phyloP scores from a whole-genome alignment of 257 asterid genomes.

The Penstemon eatonii region DNA sequence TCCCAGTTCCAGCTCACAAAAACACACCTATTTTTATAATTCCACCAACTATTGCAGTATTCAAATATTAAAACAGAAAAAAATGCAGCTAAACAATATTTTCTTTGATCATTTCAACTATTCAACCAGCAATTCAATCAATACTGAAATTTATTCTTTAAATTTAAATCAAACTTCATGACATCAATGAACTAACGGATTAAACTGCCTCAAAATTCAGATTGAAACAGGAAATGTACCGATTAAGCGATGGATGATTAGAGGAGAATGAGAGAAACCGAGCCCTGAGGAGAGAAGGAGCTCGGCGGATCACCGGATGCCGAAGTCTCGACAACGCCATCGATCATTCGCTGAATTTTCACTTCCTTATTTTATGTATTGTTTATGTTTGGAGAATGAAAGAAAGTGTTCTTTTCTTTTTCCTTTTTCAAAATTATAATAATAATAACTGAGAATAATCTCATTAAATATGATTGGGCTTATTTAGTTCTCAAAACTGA shows the following conservation, averaged over 20 bases:
- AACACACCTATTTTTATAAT: neutral
- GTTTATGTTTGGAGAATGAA: conserved; percentile 2
- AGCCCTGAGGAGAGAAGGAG: conserved; percentile 70
- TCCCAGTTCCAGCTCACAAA: too few species aligned
- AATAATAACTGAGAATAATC: too few species aligned
- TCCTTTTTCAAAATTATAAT: neutral
- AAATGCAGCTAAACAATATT: conserved; percentile 14
- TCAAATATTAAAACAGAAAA: conserved; percentile 1
- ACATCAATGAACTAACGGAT: conserved; percentile 17
- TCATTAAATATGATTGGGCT: too few species aligned
- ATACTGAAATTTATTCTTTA: neutral
- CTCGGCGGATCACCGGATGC: conserved; percentile 71
- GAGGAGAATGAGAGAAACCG: conserved; percentile 58
- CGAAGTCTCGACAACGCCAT: conserved; percentile 96
- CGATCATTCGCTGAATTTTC: conserved; percentile 43
- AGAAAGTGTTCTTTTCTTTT: neutral
- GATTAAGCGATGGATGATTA: conserved; percentile 42
- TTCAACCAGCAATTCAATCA: conserved; percentile 26
- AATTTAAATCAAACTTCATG: conserved; percentile 15
- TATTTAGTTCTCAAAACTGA: too few species aligned
- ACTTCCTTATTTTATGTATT: conserved; percentile 21
- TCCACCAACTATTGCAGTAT: neutral
- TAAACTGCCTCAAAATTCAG: conserved; percentile 26
- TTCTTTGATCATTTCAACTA: conserved; percentile 15
- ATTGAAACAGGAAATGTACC: conserved; percentile 38